Percentiles rank a stretch among this genome's conserved stretches.
These are phyloP conservation scores for Pichia inconspicua DNA, from an alignment of 1,139 yeast species.

Conservation along the genomic window DNA sequence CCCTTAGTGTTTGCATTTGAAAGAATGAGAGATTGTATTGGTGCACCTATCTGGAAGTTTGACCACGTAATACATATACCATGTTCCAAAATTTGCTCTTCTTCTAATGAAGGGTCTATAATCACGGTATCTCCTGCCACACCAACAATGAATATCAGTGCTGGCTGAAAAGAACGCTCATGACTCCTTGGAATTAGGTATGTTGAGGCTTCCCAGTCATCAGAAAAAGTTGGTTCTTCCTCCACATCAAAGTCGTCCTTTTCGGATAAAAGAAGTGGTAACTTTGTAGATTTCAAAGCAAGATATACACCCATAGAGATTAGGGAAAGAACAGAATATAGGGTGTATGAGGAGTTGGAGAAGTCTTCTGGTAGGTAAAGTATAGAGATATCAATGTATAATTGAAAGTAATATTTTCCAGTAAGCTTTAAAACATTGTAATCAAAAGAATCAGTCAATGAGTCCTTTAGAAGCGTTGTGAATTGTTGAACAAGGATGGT, in stretches of 20 bases:
- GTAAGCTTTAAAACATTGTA: constrained; percentile 51
- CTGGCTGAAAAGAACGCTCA: constrained; percentile 45
- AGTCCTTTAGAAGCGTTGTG: constrained; percentile 40
- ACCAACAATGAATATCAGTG: constrained; percentile 69
- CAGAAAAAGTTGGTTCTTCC: constrained; percentile 87
- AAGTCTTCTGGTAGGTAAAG: constrained; percentile 47
- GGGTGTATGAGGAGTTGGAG: constrained; percentile 51
- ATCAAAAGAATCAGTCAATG: constrained; percentile 45
- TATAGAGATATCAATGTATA: constrained; percentile 72
- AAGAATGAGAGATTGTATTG: constrained; percentile 51
- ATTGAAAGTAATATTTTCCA: constrained; percentile 63
- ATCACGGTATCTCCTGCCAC: constrained; percentile 62
- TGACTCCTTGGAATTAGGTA: constrained; percentile 33
- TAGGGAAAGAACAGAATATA: constrained; percentile 45
- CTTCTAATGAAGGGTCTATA: constrained; percentile 77
- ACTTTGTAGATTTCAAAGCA: constrained; percentile 68
- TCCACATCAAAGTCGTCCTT: constrained; percentile 50
- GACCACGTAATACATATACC: constrained; percentile 70
- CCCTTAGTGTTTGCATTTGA: constrained; percentile 30
- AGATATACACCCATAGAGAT: constrained; percentile 72
- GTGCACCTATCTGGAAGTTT: constrained; percentile 55
- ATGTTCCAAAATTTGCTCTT: constrained; percentile 79
- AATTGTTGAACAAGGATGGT: constrained; percentile 54
- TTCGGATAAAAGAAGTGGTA: constrained; percentile 66
- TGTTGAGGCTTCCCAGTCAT: constrained; percentile 64